Evolutionary conservation across 2,329 filamentous ascomycete species (phyloP).

Genomic region (Cylindrodendrum hubeiense): DNA sequence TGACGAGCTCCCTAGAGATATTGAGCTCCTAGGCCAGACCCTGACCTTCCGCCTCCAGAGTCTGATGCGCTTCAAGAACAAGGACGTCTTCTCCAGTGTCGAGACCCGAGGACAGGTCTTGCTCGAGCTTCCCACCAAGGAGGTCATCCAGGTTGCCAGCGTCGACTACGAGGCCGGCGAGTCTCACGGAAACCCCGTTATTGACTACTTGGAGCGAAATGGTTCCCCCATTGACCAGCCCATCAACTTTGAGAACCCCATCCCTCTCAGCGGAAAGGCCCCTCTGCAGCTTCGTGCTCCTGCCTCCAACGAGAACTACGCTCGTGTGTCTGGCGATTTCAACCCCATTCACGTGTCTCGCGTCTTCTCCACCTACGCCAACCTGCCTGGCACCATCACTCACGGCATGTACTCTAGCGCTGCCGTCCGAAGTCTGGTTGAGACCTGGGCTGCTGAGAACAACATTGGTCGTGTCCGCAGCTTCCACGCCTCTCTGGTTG

Average conservation of each 20-base stretch:
- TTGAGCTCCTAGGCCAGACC: slow-evolving; percentile 91
- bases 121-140: slow-evolving; percentile 94
- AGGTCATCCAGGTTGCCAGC: slow-evolving; percentile 96
- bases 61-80: slow-evolving; percentile 94
- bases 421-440: slow-evolving; percentile 92
- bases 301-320: slow-evolving; percentile 97
- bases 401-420: slow-evolving; percentile 99
- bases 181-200: slow-evolving; percentile 95
- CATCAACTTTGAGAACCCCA: slow-evolving; percentile 96
- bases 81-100: slow-evolving; percentile 89
- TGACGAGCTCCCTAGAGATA: slow-evolving; percentile 76
- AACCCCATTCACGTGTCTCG: slow-evolving; percentile 99
- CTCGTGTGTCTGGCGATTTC: slow-evolving; percentile 96
- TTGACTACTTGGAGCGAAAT: slow-evolving; percentile 94
- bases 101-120: slow-evolving; percentile 94
- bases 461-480: slow-evolving; percentile 96
- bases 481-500: slow-evolving; percentile 96
- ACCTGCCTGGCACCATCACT: slow-evolving; percentile 95
- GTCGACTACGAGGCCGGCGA: slow-evolving; percentile 93
- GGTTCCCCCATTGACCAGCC: slow-evolving; percentile 95
- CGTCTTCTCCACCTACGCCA: slow-evolving; percentile 95
- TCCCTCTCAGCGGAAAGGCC: slow-evolving; percentile 92
- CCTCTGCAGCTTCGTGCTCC: slow-evolving; percentile 91
- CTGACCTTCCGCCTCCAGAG: slow-evolving; percentile 96
- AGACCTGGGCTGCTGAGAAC: slow-evolving; percentile 99